Conservation (phyloP, 2,329 filamentous ascomycete species). For the Ophiostoma angusticollis region DNA sequence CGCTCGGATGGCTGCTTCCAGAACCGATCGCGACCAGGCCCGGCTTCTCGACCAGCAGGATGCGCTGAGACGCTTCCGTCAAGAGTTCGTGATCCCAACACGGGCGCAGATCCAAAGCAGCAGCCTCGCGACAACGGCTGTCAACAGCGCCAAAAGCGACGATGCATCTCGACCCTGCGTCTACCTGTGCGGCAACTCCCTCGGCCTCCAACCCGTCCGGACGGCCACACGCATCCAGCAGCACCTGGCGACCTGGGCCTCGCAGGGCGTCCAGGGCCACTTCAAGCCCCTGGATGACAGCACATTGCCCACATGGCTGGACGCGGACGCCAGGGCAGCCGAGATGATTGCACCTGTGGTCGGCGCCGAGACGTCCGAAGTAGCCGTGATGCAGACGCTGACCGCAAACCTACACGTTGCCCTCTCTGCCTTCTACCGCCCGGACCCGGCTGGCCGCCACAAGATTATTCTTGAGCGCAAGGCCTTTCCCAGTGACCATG, state of each 20-base stretch:
- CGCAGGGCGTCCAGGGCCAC: slow-evolving; percentile 74
- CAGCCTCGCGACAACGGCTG: background rate
- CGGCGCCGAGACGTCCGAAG: slow-evolving; percentile 58
- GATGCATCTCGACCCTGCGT: slow-evolving; percentile 28
- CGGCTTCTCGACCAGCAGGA: slow-evolving; percentile 46
- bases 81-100: slow-evolving; percentile 67
- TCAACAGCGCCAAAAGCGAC: background rate
- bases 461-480: slow-evolving; percentile 82
- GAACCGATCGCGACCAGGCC: slow-evolving; percentile 29
- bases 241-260: slow-evolving; percentile 73
- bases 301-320: slow-evolving; percentile 58
- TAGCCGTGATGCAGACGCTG: slow-evolving; percentile 80
- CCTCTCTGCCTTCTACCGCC: slow-evolving; percentile 73
- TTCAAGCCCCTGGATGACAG: slow-evolving; percentile 59
- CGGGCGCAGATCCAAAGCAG: slow-evolving; percentile 28
- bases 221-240: slow-evolving; percentile 55
- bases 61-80: slow-evolving; percentile 43
- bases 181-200: slow-evolving; percentile 83
- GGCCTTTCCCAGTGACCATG: slow-evolving; percentile 78
- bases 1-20: slow-evolving; percentile 1
- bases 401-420: slow-evolving; percentile 72
- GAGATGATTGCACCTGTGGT: slow-evolving; percentile 60
- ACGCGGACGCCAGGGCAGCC: slow-evolving; percentile 65
- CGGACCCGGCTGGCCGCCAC: slow-evolving; percentile 42
- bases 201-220: slow-evolving; percentile 67